Percentiles rank a stretch among this genome's conserved stretches.
phyloP scores from a whole-genome alignment of 441 rosid genomes.

The Pelargonium fulgidum region DNA sequence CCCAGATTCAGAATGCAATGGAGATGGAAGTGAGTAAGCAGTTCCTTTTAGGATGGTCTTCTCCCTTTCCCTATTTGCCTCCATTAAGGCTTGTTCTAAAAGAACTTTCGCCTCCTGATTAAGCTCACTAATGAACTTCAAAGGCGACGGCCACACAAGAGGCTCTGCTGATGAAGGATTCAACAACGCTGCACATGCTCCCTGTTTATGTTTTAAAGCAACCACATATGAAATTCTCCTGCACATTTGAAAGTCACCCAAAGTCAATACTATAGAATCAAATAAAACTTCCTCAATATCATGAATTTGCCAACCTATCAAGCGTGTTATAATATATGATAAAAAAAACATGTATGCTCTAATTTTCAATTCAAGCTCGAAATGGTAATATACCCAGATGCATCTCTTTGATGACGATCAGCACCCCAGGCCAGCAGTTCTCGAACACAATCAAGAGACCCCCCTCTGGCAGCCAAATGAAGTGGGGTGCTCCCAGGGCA shows the following conservation, averaged over 20 bases:
- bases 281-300: background rate
- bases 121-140: conserved; percentile 90
- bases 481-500: conserved; percentile 90
- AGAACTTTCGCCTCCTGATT: conserved; percentile 72
- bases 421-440: conserved; percentile 96
- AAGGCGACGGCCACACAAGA: conserved; percentile 94
- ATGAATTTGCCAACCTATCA: background rate
- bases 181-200: conserved; percentile 77
- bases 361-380: too few species aligned
- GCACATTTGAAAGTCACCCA: conserved; percentile 7
- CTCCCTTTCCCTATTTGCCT: conserved; percentile 80
- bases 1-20: conserved; percentile 49
- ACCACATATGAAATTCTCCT: conserved; percentile 86
- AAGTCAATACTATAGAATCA: background rate
- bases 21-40: conserved; percentile 51
- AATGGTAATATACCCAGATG: conserved; percentile 60
- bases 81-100: conserved; percentile 74
- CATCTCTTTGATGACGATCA: conserved; percentile 87
- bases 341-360: too few species aligned
- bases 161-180: conserved; percentile 92
- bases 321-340: too few species aligned
- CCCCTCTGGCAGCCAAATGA: conserved; percentile 93
- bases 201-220: conserved; percentile 68
- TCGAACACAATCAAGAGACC: conserved; percentile 87
- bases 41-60: conserved; percentile 68